These are phyloP conservation scores for Sphaerulina vaccinii DNA, from an alignment of 2,329 filamentous ascomycete species.

Conservation along the genomic window DNA sequence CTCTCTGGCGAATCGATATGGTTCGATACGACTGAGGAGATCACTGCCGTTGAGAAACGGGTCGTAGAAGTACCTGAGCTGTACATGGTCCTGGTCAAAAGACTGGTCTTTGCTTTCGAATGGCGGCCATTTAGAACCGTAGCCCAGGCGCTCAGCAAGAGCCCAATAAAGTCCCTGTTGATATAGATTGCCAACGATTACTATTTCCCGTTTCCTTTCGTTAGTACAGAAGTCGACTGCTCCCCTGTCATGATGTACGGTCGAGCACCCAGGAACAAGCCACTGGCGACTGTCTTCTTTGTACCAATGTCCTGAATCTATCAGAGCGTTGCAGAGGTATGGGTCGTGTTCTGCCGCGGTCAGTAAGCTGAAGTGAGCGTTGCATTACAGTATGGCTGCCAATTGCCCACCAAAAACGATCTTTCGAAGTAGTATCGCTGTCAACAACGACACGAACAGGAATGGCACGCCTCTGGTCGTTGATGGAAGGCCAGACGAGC, in stretches of 20 bases:
- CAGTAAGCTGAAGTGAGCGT: not conserved
- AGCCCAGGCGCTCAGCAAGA: conserved; percentile 55
- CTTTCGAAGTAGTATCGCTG: no score
- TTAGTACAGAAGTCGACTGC: conserved; percentile 55
- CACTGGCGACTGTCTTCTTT: conserved; percentile 39
- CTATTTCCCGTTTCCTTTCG: conserved; percentile 45
- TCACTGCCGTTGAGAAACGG: conserved; percentile 57
- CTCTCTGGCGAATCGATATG: conserved; percentile 34
- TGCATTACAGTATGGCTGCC: no score
- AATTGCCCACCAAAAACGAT: no score
- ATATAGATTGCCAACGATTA: conserved; percentile 62
- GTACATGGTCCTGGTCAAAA: conserved; percentile 46
- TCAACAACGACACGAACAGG: no score
- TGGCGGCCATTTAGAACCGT: conserved; percentile 38
- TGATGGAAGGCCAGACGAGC: no score
- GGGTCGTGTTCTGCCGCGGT: conserved; percentile 43
- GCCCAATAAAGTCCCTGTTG: conserved; percentile 62
- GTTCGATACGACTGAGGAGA: conserved; percentile 44
- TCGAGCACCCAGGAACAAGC: conserved; percentile 60
- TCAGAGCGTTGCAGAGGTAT: conserved; percentile 54
- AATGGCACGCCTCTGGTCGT: no score
- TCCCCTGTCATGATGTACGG: conserved; percentile 55
- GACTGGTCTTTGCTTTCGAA: conserved; percentile 45
- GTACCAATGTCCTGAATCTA: conserved; percentile 54
- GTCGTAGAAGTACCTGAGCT: conserved; percentile 61